These are phyloP conservation scores for Anthostomella pinea DNA, from an alignment of 2,329 filamentous ascomycete genomes.

Conservation along the genomic window DNA sequence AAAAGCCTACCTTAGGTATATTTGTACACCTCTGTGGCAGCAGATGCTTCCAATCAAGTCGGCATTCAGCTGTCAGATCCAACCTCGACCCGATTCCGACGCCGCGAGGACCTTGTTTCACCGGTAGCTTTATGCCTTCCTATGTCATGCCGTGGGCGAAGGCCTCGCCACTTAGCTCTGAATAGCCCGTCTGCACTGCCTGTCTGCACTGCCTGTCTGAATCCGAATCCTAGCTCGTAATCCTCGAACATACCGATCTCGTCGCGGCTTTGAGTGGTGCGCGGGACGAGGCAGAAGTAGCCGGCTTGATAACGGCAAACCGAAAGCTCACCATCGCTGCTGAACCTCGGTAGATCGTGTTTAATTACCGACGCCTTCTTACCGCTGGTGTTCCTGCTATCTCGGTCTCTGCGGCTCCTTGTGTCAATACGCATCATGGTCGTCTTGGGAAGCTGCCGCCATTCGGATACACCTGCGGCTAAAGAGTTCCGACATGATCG, in stretches of 20 bases:
- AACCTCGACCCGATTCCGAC: neutral
- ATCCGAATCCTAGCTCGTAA: slow-evolving; percentile 1
- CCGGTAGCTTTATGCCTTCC: too few species aligned
- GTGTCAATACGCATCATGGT: slow-evolving; percentile 13
- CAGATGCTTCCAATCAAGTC: too few species aligned
- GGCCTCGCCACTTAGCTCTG: slow-evolving; percentile 13
- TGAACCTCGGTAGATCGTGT: too few species aligned
- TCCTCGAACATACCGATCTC: slow-evolving; percentile 9
- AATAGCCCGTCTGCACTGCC: slow-evolving; percentile 2
- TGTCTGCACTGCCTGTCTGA: neutral
- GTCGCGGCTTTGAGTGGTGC: slow-evolving; percentile 4
- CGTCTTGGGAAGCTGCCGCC: slow-evolving; percentile 4
- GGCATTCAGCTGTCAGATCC: too few species aligned
- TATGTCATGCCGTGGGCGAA: slow-evolving; percentile 16
- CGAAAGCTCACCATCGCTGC: slow-evolving; percentile 3
- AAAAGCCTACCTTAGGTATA: too few species aligned
- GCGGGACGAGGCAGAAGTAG: slow-evolving; percentile 14
- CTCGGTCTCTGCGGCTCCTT: too few species aligned
- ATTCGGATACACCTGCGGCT: slow-evolving; percentile 8
- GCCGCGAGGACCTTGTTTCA: neutral
- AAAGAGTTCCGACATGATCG: slow-evolving; percentile 5
- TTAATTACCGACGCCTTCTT: too few species aligned
- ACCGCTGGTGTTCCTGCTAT: too few species aligned
- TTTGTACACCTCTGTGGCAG: too few species aligned
- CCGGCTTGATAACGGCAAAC: slow-evolving; percentile 13